Evolutionary conservation across 257 asterid genomes (phyloP).

Genomic region (Linderniella brevidens): DNA sequence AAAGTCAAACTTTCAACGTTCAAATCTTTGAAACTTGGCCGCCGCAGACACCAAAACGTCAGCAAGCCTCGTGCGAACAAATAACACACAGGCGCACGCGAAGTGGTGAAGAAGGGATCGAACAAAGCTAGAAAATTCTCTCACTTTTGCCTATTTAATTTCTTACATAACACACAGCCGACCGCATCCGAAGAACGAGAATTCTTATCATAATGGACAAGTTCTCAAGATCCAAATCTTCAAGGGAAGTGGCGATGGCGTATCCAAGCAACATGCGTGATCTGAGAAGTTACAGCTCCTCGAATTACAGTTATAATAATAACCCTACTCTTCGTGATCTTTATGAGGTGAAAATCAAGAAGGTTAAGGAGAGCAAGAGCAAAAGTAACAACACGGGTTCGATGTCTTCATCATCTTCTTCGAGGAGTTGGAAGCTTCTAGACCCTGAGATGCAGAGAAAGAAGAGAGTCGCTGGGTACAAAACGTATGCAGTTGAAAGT

Average conservation of each 20-base stretch:
- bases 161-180: too few relatives aligned
- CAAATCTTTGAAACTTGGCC: too few relatives aligned
- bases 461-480: constrained; percentile 55
- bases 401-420: constrained; percentile 3
- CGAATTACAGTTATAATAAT: constrained; percentile 14
- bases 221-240: constrained; percentile 31
- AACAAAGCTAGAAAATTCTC: too few relatives aligned
- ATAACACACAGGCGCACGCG: too few relatives aligned
- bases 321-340: constrained; percentile 6
- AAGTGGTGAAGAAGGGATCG: too few relatives aligned
- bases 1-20: too few relatives aligned
- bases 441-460: constrained; percentile 70
- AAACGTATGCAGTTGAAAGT: constrained; percentile 47
- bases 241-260: constrained; percentile 16
- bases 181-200: too few relatives aligned
- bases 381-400: constrained; percentile 3
- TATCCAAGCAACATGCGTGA: constrained; percentile 38
- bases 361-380: constrained; percentile 34
- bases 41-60: background rate
- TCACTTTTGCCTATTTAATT: too few relatives aligned
- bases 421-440: constrained; percentile 30
- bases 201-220: constrained; percentile 17
- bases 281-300: constrained; percentile 64
- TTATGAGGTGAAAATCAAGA: constrained; percentile 29
- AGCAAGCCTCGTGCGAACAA: background rate